phyloP scores from a whole-genome alignment of 148 eudicot species.

The Chenopodium quinoa region DNA sequence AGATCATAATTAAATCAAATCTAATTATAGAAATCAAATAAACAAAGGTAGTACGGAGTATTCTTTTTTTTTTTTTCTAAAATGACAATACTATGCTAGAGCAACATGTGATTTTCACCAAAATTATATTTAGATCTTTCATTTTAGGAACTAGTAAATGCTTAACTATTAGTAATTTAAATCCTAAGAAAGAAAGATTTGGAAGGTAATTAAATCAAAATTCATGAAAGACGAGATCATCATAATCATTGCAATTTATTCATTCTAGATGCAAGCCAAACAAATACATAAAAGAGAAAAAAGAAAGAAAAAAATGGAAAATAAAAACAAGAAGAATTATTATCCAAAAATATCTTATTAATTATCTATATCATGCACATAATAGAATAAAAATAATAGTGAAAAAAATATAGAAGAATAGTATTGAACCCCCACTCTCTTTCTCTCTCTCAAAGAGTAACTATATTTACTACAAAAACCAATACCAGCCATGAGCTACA shows the following conservation, averaged over 20 bases:
- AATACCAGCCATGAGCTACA: constrained; percentile 24
- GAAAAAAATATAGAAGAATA: constrained; percentile 9
- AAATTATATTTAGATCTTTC: too few relatives aligned
- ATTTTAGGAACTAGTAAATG: neutral
- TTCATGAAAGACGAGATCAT: too few relatives aligned
- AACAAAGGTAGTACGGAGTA: too few relatives aligned
- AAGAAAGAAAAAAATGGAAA: neutral
- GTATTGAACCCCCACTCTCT: neutral
- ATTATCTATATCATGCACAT: constrained; percentile 7
- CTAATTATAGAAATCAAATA: too few relatives aligned
- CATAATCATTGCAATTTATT: neutral
- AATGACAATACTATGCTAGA: too few relatives aligned
- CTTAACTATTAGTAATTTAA: neutral
- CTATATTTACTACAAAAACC: constrained; percentile 18
- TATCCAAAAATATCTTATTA: neutral
- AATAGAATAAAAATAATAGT: neutral
- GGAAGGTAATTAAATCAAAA: too few relatives aligned
- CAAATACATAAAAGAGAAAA: neutral
- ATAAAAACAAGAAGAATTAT: neutral
- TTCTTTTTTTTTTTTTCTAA: too few relatives aligned
- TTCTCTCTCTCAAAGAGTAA: neutral
- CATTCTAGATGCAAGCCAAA: neutral
- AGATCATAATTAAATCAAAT: too few relatives aligned
- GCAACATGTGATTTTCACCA: too few relatives aligned
- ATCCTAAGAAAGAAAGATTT: neutral